These are phyloP conservation scores for Ogataea neopini DNA, from an alignment of 805 yeast species.

Conservation along the genomic window DNA sequence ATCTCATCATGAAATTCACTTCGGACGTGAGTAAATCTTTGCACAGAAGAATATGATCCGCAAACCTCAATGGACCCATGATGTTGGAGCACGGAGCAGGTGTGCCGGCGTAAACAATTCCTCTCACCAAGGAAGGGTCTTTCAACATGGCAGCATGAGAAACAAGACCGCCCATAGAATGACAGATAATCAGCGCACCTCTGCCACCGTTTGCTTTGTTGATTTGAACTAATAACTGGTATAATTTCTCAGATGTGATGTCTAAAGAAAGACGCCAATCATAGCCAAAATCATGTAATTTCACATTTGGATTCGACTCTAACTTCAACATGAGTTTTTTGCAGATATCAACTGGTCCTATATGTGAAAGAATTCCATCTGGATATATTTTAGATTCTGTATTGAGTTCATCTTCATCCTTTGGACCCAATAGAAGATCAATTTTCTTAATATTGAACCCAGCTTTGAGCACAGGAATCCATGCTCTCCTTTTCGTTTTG, in stretches of 20 bases:
- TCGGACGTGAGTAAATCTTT: slow-evolving; percentile 76
- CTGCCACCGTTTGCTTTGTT: slow-evolving; percentile 47
- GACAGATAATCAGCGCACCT: slow-evolving; percentile 75
- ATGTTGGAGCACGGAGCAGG: slow-evolving; percentile 86
- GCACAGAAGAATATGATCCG: slow-evolving; percentile 76
- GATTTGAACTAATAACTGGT: slow-evolving; percentile 46
- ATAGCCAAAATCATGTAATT: slow-evolving; percentile 78
- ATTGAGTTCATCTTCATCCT: slow-evolving; percentile 62
- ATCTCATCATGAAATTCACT: slow-evolving; percentile 85
- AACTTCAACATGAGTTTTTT: slow-evolving; percentile 58
- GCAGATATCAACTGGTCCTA: slow-evolving; percentile 86
- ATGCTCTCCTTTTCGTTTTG: slow-evolving; percentile 62
- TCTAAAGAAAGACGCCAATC: slow-evolving; percentile 87
- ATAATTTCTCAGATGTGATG: slow-evolving; percentile 52
- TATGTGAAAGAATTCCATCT: slow-evolving; percentile 74
- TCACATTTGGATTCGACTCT: slow-evolving; percentile 54
- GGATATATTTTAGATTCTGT: slow-evolving; percentile 59
- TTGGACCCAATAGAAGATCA: slow-evolving; percentile 72
- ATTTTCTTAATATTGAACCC: slow-evolving; percentile 74
- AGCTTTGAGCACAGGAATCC: slow-evolving; percentile 83
- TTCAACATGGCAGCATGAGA: slow-evolving; percentile 76
- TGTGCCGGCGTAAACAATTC: slow-evolving; percentile 77
- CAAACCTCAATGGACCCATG: slow-evolving; percentile 80
- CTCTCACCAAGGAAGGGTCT: slow-evolving; percentile 68
- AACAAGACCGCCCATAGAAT: slow-evolving; percentile 92